Evolutionary conservation across 2,329 filamentous ascomycete genomes (phyloP).

Genomic region (Aspergillus flavus): DNA sequence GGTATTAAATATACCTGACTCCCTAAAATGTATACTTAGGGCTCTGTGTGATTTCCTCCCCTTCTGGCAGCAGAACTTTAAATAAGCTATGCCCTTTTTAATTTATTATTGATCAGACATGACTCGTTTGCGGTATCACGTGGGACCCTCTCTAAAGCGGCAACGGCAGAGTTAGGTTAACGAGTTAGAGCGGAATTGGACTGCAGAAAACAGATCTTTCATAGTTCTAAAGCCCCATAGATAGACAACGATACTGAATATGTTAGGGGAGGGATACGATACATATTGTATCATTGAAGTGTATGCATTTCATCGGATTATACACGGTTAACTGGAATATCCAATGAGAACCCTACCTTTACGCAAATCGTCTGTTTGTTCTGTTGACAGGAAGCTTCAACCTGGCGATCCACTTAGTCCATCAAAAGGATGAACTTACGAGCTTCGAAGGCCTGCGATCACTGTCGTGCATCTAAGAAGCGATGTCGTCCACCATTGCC

Average conservation of each 20-base stretch:
- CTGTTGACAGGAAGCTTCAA: neutral
- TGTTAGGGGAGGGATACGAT: neutral
- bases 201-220: neutral
- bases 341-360: neutral
- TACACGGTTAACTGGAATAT: neutral
- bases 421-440: neutral
- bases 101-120: neutral
- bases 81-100: neutral
- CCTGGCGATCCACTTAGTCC: neutral
- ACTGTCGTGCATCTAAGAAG: slow-evolving; percentile 3
- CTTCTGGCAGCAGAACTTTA: neutral
- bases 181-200: neutral
- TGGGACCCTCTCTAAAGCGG: neutral
- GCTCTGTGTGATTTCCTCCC: neutral
- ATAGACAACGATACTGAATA: neutral
- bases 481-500: neutral
- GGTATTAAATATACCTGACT: neutral
- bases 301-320: neutral
- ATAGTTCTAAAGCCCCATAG: neutral
- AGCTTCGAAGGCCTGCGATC: slow-evolving; percentile 2
- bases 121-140: neutral
- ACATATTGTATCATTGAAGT: neutral
- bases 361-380: neutral
- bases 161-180: neutral
- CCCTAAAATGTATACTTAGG: neutral